Conservation (phyloP, 2,329 filamentous ascomycete genomes). For the Alternaria ethzedia region DNA sequence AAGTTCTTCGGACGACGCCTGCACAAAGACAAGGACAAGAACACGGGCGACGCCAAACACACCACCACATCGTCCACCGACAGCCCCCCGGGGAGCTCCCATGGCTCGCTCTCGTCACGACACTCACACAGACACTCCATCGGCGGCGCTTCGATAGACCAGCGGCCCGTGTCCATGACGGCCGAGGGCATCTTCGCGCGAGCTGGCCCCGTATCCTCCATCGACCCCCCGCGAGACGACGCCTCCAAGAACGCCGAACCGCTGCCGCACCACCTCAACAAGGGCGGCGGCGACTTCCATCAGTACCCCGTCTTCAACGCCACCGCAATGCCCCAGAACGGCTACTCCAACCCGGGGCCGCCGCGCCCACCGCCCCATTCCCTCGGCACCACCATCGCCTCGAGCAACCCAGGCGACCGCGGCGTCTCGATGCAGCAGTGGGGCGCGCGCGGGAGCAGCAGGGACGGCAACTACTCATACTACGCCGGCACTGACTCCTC, state of each 20-base stretch:
- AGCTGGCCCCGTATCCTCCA: constrained; percentile 83
- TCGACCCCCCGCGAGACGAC: constrained; percentile 77
- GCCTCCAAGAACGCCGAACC: constrained; percentile 77
- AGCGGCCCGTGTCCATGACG: constrained; percentile 66
- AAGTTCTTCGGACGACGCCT: constrained; percentile 84
- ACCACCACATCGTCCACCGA: constrained; percentile 66
- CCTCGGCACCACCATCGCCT: constrained; percentile 68
- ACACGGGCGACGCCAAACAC: constrained; percentile 17
- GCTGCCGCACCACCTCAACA: constrained; percentile 83
- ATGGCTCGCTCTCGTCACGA: constrained; percentile 73
- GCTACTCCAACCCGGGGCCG: constrained; percentile 60
- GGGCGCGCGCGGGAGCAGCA: constrained; percentile 55
- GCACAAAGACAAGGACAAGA: constrained; percentile 71
- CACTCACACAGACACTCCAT: constrained; percentile 60
- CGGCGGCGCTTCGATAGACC: constrained; percentile 68
- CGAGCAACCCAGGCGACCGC: constrained; percentile 69
- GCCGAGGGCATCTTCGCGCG: constrained; percentile 71
- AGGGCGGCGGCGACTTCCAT: constrained; percentile 78
- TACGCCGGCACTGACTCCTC: constrained; percentile 50
- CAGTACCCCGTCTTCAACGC: constrained; percentile 82
- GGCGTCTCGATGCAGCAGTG: constrained; percentile 80
- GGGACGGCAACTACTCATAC: constrained; percentile 31
- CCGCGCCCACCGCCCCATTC: constrained; percentile 65
- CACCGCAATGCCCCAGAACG: constrained; percentile 56
- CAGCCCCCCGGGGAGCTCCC: constrained; percentile 66